Conservation (phyloP, 345 rosid genomes). For the Brassica carinata region DNA sequence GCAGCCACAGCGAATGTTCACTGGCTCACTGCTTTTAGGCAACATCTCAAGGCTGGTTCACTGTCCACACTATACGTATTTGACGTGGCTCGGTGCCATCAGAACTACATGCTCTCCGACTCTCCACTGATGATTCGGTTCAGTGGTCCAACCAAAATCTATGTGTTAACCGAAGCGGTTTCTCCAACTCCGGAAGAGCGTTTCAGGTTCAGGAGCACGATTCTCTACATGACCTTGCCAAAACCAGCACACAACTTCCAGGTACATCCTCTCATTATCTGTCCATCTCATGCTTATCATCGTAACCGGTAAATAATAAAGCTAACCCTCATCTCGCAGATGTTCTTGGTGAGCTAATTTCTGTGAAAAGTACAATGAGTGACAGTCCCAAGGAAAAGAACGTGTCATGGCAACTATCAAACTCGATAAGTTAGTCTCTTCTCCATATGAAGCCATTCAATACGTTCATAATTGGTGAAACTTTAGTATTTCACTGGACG, state of each 20-base stretch:
- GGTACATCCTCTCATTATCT: neutral
- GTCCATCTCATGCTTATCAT: neutral
- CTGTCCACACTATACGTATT: neutral
- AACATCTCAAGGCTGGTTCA: too few species aligned
- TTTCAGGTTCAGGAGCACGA: too few species aligned
- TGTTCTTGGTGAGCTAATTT: neutral
- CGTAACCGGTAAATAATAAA: neutral
- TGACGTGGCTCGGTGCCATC: neutral
- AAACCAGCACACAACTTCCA: neutral
- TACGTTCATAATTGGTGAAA: neutral
- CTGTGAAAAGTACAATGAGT: neutral
- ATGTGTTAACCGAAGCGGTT: neutral
- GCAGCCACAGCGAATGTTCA: neutral
- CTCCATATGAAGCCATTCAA: neutral
- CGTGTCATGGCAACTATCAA: neutral
- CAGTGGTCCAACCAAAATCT: neutral
- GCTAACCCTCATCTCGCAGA: neutral
- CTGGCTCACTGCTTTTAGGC: too few species aligned
- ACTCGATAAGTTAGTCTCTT: neutral
- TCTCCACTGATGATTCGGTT: neutral
- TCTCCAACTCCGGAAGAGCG: neutral
- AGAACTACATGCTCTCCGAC: neutral
- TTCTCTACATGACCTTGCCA: neutral
- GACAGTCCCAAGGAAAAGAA: neutral
- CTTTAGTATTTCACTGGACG: neutral